These are phyloP conservation scores for Aspergillus tamarii DNA, from an alignment of 2,329 filamentous ascomycete species.

Conservation along the genomic window DNA sequence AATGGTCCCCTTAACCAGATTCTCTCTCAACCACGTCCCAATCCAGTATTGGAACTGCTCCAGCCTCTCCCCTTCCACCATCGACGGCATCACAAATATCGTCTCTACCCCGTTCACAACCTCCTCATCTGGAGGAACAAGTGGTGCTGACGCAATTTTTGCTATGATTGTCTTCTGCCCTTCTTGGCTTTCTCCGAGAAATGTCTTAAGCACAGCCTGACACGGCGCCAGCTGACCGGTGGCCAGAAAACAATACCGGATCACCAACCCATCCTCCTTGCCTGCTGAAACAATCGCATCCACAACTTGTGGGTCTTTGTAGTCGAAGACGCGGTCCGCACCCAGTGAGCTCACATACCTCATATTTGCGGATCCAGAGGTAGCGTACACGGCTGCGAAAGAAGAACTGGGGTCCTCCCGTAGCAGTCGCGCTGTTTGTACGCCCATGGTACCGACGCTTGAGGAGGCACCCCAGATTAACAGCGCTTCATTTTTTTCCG, in stretches of 20 bases:
- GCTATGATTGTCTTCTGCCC: slow-evolving; percentile 9
- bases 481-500: slow-evolving; percentile 36
- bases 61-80: slow-evolving; percentile 37
- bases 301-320: slow-evolving; percentile 34
- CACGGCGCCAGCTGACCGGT: slow-evolving; percentile 40
- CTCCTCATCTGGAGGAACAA: slow-evolving; percentile 35
- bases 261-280: slow-evolving; percentile 38
- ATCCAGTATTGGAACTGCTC: slow-evolving; percentile 47
- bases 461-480: slow-evolving; percentile 52
- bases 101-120: slow-evolving; percentile 39
- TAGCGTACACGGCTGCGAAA: slow-evolving; percentile 48
- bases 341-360: slow-evolving; percentile 36
- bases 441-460: slow-evolving; percentile 51
- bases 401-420: slow-evolving; percentile 36
- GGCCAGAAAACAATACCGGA: slow-evolving; percentile 49
- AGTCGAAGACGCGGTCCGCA: slow-evolving; percentile 47
- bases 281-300: slow-evolving; percentile 41
- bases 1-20: slow-evolving; percentile 35
- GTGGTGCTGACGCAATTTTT: slow-evolving; percentile 45
- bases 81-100: slow-evolving; percentile 44
- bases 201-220: slow-evolving; percentile 43
- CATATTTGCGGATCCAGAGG: slow-evolving; percentile 39
- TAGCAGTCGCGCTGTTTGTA: slow-evolving; percentile 45
- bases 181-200: slow-evolving; percentile 19
- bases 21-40: slow-evolving; percentile 42